phyloP scores from a whole-genome alignment of 768 basidiomycete genomes.

The Mycena venus region DNA sequence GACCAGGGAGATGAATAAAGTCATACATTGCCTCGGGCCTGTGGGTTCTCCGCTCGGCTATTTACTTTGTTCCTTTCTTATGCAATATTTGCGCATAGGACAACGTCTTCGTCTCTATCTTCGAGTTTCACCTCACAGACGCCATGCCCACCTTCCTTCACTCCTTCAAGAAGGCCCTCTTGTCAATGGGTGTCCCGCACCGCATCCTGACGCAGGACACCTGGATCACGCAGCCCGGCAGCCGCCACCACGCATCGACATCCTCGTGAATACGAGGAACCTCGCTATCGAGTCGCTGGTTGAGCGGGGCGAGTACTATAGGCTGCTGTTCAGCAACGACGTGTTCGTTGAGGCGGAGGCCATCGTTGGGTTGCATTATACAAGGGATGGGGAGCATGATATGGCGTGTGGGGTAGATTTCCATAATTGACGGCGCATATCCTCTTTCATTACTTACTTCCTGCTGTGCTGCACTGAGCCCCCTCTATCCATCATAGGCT shows the following conservation, averaged over 20 bases:
- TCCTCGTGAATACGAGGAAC: constrained; percentile 55
- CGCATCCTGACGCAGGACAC: constrained; percentile 47
- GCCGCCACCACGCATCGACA: constrained; percentile 49
- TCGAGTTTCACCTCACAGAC: constrained; percentile 48
- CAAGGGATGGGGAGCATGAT: constrained; percentile 54
- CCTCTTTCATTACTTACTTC: not conserved
- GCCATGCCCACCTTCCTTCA: constrained; percentile 45
- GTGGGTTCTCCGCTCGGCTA: constrained; percentile 14
- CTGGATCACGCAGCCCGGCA: constrained; percentile 39
- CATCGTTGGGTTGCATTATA: constrained; percentile 54
- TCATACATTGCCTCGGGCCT: constrained; percentile 54
- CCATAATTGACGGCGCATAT: constrained; percentile 43
- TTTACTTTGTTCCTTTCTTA: not conserved
- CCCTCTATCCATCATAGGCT: constrained; percentile 33
- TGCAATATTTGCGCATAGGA: constrained; percentile 32
- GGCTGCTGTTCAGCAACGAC: constrained; percentile 59
- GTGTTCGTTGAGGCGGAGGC: constrained; percentile 55
- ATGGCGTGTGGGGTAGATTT: constrained; percentile 60
- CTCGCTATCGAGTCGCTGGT: constrained; percentile 56
- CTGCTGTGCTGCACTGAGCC: too few relatives aligned
- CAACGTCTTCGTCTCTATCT: constrained; percentile 47
- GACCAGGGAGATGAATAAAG: constrained; percentile 49
- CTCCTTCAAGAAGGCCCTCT: constrained; percentile 40
- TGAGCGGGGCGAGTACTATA: constrained; percentile 49
- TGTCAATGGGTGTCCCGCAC: constrained; percentile 38